A percentile compares a stretch with the other conserved stretches of the same genome.
Conservation (phyloP, 2,329 filamentous ascomycete species). For the Phyllosticta ampelicida region DNA sequence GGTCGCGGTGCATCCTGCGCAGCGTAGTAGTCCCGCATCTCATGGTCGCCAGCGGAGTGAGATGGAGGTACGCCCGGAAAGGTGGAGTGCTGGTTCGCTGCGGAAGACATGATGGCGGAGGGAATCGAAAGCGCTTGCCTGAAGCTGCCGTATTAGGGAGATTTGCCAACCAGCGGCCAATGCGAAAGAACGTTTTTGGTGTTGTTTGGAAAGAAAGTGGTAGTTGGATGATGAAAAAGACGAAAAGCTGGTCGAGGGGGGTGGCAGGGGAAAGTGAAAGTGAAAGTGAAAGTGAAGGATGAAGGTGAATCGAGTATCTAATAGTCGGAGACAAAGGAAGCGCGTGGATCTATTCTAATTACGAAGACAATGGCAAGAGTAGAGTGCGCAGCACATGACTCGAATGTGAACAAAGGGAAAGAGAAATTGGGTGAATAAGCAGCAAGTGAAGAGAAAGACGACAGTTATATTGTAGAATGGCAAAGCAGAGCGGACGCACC, state of each 20-base stretch:
- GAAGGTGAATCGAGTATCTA: not conserved
- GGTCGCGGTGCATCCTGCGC: constrained; percentile 45
- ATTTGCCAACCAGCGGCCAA: constrained; percentile 13
- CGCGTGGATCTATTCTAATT: constrained; percentile 7
- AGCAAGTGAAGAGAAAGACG: constrained; percentile 12
- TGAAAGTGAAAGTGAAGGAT: constrained; percentile 1
- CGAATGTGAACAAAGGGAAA: constrained; percentile 26
- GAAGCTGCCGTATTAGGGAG: constrained; percentile 25
- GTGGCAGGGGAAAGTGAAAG: not conserved
- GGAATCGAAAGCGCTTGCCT: constrained; percentile 17
- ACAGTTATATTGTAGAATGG: no score
- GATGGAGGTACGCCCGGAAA: constrained; percentile 46
- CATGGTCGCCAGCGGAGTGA: constrained; percentile 51
- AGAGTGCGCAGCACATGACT: constrained; percentile 19
- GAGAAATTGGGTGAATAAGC: constrained; percentile 14
- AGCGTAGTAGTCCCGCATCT: constrained; percentile 51
- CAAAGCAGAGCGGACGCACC: constrained; percentile 30
- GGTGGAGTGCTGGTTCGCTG: constrained; percentile 43
- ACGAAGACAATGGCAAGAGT: constrained; percentile 18
- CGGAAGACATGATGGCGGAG: constrained; percentile 34
- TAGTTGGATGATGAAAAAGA: no score
- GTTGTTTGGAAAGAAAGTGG: not conserved
- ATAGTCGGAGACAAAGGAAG: not conserved
- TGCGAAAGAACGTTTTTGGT: not conserved
- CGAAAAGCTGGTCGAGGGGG: constrained; percentile 4